phyloP scores from a whole-genome alignment of 1,139 yeast species.

The Eremothecium coryli region DNA sequence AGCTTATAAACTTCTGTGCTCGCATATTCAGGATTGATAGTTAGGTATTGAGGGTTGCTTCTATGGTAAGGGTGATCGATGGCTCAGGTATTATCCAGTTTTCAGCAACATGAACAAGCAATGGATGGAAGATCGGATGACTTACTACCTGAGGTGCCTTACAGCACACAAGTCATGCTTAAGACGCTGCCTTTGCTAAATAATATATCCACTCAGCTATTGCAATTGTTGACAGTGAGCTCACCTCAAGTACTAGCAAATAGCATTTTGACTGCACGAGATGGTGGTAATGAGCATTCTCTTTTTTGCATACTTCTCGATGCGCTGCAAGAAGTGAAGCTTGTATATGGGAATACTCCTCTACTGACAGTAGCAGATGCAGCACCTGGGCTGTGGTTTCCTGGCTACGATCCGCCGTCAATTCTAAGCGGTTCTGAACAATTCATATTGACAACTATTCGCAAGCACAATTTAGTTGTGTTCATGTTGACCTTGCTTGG shows the following conservation, averaged over 20 bases:
- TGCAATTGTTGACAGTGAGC: slow-evolving; percentile 24
- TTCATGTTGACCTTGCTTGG: slow-evolving; percentile 81
- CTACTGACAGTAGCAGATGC: slow-evolving; percentile 41
- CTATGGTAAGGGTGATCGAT: too few species aligned
- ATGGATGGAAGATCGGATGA: slow-evolving; percentile 4
- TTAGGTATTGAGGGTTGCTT: too few species aligned
- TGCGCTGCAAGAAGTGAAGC: slow-evolving; percentile 63
- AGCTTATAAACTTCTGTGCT: too few species aligned
- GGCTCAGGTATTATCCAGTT: too few species aligned
- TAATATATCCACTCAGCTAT: slow-evolving; percentile 25
- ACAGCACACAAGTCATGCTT: slow-evolving; percentile 19
- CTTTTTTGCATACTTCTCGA: slow-evolving; percentile 65
- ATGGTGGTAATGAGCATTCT: slow-evolving; percentile 45
- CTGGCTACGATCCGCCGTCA: slow-evolving; percentile 49
- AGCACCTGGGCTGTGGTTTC: slow-evolving; percentile 61
- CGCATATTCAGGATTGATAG: too few species aligned
- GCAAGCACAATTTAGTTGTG: slow-evolving; percentile 81
- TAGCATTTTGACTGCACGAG: neutral
- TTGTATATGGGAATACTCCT: slow-evolving; percentile 59
- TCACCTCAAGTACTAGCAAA: slow-evolving; percentile 10
- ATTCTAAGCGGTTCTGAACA: slow-evolving; percentile 54
- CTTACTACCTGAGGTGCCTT: slow-evolving; percentile 15
- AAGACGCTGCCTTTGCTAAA: slow-evolving; percentile 24
- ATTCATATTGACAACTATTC: slow-evolving; percentile 50
- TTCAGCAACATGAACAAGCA: too few species aligned